Evolutionary conservation across 2,329 filamentous ascomycete species (phyloP), one percentile per base, ranked within the genome.

Genomic region (Colletotrichum brevisporum): DNA sequence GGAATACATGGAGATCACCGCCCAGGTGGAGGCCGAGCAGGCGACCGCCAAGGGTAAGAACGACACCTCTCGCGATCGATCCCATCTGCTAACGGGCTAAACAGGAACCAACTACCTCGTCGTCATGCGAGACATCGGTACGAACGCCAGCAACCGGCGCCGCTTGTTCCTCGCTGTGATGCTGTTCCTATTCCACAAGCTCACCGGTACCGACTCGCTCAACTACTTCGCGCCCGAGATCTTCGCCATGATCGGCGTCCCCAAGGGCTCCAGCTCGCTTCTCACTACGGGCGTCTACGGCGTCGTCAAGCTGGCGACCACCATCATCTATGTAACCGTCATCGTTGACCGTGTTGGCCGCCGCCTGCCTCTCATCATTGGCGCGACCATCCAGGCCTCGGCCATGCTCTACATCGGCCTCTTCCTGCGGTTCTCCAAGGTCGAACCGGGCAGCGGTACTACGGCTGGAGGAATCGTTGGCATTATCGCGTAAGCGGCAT

Each of bases 201-300:
- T 82, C 26, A 83, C 80, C 2, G 80, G 81, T 1, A 82, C 79
- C 1, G 79, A 82, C 69, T 76, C 75, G 6, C 59, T 83, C 18
- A 82, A 82, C 72, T 83, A 83, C 68, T 83, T 79, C 45, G 78
- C 79, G 0, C 79, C 80, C 1, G 76, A 80, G 58, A 81, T 82
- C 13, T 82, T 83, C 52, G 74, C 74, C 6, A 76, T 81, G 74
- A 80, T 83, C 24, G 80, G 81, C 41, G 82, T 80, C 0, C 71
- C 71, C 3, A 67, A 72, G 3, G 75, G 76, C 3, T 78, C 77
- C 16, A 71, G 71, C 15, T 71, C 75, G 5, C 73, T 83, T 1
- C 72, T 83, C n/a, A 79, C 79, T 0, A 81, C 79, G 3, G 80
- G 80, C 4, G 72, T 76, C 4, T 76, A 76, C 21, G 74, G 75